Evolutionary conservation across 2,329 filamentous ascomycete species (phyloP), one percentile per base, ranked within the genome.

Genomic region (Canariomyces notabilis): DNA sequence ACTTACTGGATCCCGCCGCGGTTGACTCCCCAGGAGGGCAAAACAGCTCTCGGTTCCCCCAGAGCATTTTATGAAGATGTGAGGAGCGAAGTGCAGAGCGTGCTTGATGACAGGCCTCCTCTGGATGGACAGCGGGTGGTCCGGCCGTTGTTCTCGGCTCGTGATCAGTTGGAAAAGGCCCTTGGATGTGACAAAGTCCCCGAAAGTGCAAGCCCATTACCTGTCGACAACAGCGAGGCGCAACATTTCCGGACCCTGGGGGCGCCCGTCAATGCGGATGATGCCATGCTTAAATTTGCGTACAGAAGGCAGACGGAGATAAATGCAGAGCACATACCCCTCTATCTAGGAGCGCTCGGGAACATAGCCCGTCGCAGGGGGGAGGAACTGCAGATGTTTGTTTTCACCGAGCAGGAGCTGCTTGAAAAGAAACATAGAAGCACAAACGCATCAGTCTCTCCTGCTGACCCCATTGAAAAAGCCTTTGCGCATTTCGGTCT

Each of bases 41-140:
- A 58, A 57, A 52, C 70, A 57, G 21, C 57, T 61, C 39, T 69
- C 7, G 64, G 63, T 2, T 72, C 69, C 1, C 66, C 66, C 46
- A 68, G 74, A 23, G 71, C 70, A 2, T 77, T 70, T 41, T 63
- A 73, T 47, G 73, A 77, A 47, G 73, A 77, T 50, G 64, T 75
- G 20, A 66, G 71, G 46, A 66, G 66, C 32, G 74, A 77, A 52
- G 61, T 75, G 1, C 71, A 76, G 55, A 62, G 56, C 23, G 37
- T 73, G 57, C 42, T 63, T 66, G 42, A 71, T 64, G 51, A 53
- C 26, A 49, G 41, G 14, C 55, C 49, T 6, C 45, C 53, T 29
- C 47, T 49, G n/a, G 56, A 54, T 34, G 42, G 56, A 18, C 38
- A 42, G 22, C 44, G 39, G 6, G 43, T 53, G 4, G 51, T 55